phyloP scores from a whole-genome alignment of 805 yeast genomes.

The Sungouiozyma ichnusensis region DNA sequence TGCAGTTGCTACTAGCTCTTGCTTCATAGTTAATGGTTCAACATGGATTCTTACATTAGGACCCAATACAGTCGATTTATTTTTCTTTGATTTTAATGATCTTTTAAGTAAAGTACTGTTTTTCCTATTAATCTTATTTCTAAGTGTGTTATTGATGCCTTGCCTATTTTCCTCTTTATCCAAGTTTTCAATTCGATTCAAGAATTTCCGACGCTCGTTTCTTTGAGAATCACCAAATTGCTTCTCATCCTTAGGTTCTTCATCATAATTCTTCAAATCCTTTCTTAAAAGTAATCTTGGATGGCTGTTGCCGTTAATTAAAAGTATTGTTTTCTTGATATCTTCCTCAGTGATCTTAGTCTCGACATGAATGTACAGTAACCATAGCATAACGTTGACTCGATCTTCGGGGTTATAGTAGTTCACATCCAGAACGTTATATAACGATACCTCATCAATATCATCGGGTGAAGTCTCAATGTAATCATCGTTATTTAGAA shows the following conservation, averaged over 20 bases:
- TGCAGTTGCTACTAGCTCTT: neutral
- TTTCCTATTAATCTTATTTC: too few species aligned
- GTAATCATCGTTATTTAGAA: constrained; percentile 15
- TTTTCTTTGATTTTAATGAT: neutral
- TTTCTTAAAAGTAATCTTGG: constrained; percentile 8
- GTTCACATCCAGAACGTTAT: constrained; percentile 62
- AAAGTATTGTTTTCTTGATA: constrained; percentile 23
- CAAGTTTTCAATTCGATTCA: constrained; percentile 8
- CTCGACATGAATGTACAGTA: constrained; percentile 70
- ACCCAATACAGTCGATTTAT: neutral
- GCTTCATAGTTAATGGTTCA: neutral
- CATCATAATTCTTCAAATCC: constrained; percentile 14
- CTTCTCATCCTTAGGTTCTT: constrained; percentile 21
- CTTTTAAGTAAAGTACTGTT: neutral
- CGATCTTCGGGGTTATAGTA: constrained; percentile 53
- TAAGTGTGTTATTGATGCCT: neutral
- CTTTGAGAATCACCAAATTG: constrained; percentile 21
- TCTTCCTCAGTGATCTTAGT: constrained; percentile 49
- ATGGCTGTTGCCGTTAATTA: constrained; percentile 7
- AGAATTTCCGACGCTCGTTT: constrained; percentile 18
- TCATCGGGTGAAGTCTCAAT: constrained; percentile 1
- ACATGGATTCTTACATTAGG: neutral
- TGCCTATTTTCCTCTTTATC: constrained; percentile 1
- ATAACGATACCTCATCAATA: constrained; percentile 38
- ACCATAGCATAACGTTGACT: constrained; percentile 71